Base-by-base conservation (phyloP, 208 protist genomes). In the Trypanosoma boissoni region DNA sequence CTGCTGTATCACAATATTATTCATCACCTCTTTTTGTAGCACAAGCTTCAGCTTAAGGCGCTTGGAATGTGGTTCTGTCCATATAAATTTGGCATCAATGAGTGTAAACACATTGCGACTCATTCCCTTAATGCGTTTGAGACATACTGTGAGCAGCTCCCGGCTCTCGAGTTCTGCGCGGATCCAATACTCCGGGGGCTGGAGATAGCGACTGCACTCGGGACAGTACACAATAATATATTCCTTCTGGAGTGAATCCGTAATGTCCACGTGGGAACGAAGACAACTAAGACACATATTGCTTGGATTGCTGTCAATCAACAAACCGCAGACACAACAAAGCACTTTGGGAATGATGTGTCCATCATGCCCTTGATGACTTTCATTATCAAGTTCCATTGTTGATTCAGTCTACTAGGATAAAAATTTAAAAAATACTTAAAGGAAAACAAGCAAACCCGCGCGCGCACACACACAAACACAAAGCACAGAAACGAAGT, bases 231-330 rank as follows among this genome's bases (percentile, higher is more conserved):
- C 81, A 23, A 99, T 56, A 24, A 91, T 95, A 53, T 97, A 88
- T 57, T 98, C 85, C 76, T 99, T 99, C 52, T 97, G 84, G 31
- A 99, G 89, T 34, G 91, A 95, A 9, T 99, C 96, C 5, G 98
- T 99, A 63, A 99, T 99, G 80, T 99, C 98, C 2, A 99, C 92
- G 41, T 96, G 80, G 5, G 77, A 83, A 42, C 87, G 78, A 3
- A 99, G 88, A 77, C 99, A 99, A 65, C 94, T 92, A 12, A 97
- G 84, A 74, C 99, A 99, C 98, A 99, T 99, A 78, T 98, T 99
- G 44, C 97, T 90, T 3, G 98, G 94, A 71, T 99, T 99, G 53
- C 95, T 91, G 57, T 96, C 83, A 50, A 99, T 99, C 29, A 90
- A 49, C 12, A 95, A 73, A 21, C 97, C 97, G 67, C 98, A 99